Base-by-base conservation (phyloP, 2,329 filamentous ascomycete genomes). In the Aspergillus quadrilineatus region DNA sequence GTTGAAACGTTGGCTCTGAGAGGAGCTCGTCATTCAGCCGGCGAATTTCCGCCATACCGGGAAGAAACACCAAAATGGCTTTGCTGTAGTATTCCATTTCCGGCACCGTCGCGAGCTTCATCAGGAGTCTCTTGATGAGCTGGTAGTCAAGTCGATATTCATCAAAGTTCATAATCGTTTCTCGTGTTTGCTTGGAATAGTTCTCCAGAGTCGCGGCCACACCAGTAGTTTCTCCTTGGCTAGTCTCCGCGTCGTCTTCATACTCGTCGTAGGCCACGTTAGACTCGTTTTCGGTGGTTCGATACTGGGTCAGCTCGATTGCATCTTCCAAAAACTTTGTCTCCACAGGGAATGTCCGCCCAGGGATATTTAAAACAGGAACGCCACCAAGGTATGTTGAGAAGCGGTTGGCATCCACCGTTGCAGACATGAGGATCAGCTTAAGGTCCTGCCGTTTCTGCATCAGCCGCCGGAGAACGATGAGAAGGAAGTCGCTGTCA, bases 401-500 rank as follows among this genome's bases (percentile, higher is more conserved):
- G 70, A 99, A 97, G 14, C 88, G 87, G 58, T 93, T 87, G 0
- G 94, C 91, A 72, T 99, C 91, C 6, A 99, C 91, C 0, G 94
- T 99, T 9, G 94, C 94, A 63, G 93, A 97, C 94, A 99, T 99
- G 47, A 99, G 82, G 37, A 99, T 83, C 17, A 99, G 89, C 74
- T 96, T 97, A 50, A 99, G 79, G 61, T 96, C 89, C 59, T 87
- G 88, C 53, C 93, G 84, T 63, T 84, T 84, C 30, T 83, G 72
- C 76, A 97, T 83, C 4, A 99, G 79, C 60, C 92, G 89, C 68
- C 90, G 90, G 50, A 99, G 82, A 1, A 97, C 89, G 64, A 99
- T 94, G 14, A 99, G 81, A 34, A 99, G 79, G 71, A 99, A 97
- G 71, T 99, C 94, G 55, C 92, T 96, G 70, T 99, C 94, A 64